A percentile compares a stretch with the other conserved stretches of the same genome.
Evolutionary conservation across 163 green algal species (phyloP).

Genomic region (Botryococcus braunii): DNA sequence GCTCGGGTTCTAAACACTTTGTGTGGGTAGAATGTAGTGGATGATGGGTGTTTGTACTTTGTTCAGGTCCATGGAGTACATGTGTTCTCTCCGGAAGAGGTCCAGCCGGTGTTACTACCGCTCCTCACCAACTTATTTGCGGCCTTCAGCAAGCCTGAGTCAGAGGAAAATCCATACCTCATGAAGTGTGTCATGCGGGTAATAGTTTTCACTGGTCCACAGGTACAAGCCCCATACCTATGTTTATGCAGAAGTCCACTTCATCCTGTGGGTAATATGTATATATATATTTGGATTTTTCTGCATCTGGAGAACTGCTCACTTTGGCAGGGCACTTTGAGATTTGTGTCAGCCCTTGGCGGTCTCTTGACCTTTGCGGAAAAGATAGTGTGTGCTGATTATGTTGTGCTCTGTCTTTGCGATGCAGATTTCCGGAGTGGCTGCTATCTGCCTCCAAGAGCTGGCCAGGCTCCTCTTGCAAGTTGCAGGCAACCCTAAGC

Average conservation of each 20-base stretch:
- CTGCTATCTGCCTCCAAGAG: conserved; percentile 49
- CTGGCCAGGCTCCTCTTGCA: conserved; percentile 60
- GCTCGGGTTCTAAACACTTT: too few relatives aligned
- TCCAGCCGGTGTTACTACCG: conserved; percentile 49
- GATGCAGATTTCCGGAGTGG: conserved; percentile 58
- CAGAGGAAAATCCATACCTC: conserved; percentile 93
- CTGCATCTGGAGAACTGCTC: too few relatives aligned
- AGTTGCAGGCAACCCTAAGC: conserved; percentile 86
- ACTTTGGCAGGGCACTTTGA: too few relatives aligned
- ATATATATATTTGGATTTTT: too few relatives aligned
- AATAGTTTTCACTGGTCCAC: conserved; percentile 58
- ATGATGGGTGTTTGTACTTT: too few relatives aligned
- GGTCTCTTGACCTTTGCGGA: not conserved
- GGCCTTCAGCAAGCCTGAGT: conserved; percentile 73
- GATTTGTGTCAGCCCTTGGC: too few relatives aligned
- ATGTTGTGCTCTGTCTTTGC: too few relatives aligned
- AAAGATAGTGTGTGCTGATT: not conserved
- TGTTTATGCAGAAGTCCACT: too few relatives aligned
- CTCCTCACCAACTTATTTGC: conserved; percentile 75
- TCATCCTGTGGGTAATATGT: too few relatives aligned
- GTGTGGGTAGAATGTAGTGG: too few relatives aligned
- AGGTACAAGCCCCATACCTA: conserved; percentile 20
- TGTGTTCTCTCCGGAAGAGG: conserved; percentile 43
- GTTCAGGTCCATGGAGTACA: too few relatives aligned
- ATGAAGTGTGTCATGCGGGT: conserved; percentile 90